Conservation (phyloP, 257 asterid species). For the Solanum tarijense region DNA sequence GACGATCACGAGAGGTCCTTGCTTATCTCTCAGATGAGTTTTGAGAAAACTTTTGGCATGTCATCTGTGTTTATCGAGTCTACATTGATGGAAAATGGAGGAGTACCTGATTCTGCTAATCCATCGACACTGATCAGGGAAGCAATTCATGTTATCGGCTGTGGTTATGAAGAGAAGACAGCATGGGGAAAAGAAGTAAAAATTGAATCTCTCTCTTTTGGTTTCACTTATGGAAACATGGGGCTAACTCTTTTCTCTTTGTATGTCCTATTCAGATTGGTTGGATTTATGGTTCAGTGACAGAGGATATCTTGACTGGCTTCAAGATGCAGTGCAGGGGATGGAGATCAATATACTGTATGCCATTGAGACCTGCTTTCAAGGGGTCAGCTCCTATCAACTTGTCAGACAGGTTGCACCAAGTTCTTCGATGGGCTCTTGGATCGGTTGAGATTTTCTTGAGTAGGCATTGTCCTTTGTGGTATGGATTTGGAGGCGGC, state of each 20-base stretch:
- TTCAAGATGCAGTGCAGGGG: constrained; percentile 99
- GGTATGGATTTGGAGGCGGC: constrained; percentile 95
- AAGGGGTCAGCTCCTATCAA: constrained; percentile 98
- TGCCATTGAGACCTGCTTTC: constrained; percentile 95
- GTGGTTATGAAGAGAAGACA: constrained; percentile 96
- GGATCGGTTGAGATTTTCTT: constrained; percentile 94
- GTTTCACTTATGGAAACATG: not conserved
- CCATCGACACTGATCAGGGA: constrained; percentile 77
- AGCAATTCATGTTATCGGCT: constrained; percentile 93
- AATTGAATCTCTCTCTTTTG: not conserved
- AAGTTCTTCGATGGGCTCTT: constrained; percentile 91
- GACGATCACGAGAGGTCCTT: constrained; percentile 88
- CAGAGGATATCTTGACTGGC: constrained; percentile 93
- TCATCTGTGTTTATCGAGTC: constrained; percentile 90
- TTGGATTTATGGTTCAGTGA: constrained; percentile 95
- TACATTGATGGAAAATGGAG: constrained; percentile 90
- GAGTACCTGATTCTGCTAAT: constrained; percentile 65
- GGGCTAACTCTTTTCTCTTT: not conserved
- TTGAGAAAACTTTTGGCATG: constrained; percentile 91
- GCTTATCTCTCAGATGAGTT: constrained; percentile 90
- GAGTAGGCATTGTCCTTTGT: constrained; percentile 89
- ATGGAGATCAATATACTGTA: constrained; percentile 93
- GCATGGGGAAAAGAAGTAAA: constrained; percentile 99
- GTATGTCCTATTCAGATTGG: constrained; percentile 48
- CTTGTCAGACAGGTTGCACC: constrained; percentile 94